Evolutionary conservation across 139 green algal genomes (phyloP).

Genomic region (Bryopsis sp.): DNA sequence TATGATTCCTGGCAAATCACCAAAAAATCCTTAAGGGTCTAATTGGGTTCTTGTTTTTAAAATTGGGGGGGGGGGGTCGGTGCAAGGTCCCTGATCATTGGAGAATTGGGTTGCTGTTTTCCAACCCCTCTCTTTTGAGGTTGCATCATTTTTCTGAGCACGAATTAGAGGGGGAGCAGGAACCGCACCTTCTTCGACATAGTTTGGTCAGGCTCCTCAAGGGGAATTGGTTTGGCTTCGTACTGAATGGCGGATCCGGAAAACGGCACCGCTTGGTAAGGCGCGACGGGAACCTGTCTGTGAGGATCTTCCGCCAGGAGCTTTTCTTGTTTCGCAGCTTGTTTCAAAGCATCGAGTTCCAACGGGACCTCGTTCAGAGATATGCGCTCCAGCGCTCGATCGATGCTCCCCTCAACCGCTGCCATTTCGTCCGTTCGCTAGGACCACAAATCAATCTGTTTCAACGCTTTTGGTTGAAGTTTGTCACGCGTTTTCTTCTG

Average conservation of each 20-base stretch:
- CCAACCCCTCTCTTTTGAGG: not conserved
- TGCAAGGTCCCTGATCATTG: too few species aligned
- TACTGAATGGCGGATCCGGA: slow-evolving; percentile 52
- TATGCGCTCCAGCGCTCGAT: too few species aligned
- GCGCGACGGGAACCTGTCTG: slow-evolving; percentile 25
- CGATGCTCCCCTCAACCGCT: too few species aligned
- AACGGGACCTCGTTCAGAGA: slow-evolving; percentile 1
- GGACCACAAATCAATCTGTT: too few species aligned
- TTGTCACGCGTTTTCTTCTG: too few species aligned
- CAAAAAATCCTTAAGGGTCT: too few species aligned
- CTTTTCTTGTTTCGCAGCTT: slow-evolving; percentile 2
- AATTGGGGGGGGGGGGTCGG: too few species aligned
- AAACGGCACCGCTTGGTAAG: slow-evolving; percentile 78
- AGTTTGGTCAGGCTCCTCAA: slow-evolving; percentile 29
- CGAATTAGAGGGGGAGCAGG: not conserved
- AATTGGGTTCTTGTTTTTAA: too few species aligned
- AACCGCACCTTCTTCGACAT: not conserved
- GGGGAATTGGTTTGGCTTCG: slow-evolving; percentile 45
- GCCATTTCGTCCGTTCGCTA: too few species aligned
- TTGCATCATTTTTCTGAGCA: not conserved
- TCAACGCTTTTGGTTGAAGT: too few species aligned
- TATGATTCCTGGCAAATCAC: too few species aligned
- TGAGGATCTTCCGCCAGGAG: not conserved
- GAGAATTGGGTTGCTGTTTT: not conserved
- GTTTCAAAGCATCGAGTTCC: not conserved